These are phyloP conservation scores for Amaranthus palmeri DNA, from an alignment of 148 eudicot genomes.

Conservation along the genomic window DNA sequence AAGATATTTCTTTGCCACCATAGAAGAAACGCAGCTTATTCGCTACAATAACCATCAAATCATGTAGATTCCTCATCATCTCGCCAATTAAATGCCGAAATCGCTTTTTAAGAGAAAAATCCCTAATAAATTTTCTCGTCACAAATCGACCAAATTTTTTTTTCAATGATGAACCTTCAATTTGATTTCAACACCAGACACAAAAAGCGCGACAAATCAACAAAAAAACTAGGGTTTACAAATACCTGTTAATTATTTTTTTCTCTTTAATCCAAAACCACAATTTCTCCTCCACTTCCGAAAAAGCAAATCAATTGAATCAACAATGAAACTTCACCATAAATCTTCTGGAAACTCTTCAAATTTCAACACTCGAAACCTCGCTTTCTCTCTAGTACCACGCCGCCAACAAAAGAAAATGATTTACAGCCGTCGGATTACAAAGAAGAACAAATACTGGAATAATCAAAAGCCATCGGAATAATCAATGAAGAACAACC, in stretches of 20 bases:
- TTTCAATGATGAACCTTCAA: background rate
- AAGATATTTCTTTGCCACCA: constrained; percentile 2
- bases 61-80: constrained; percentile 1
- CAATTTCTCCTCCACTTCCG: background rate
- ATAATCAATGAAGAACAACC: too few species aligned
- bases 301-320: background rate
- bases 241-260: constrained; percentile 9
- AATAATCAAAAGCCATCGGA: too few species aligned
- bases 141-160: background rate
- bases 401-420: background rate
- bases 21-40: background rate
- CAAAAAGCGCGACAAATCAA: constrained; percentile 14
- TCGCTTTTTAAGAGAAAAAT: background rate
- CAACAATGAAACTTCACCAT: background rate
- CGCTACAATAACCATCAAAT: background rate
- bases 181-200: constrained; percentile 4
- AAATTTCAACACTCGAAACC: background rate
- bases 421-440: background rate
- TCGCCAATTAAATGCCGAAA: background rate
- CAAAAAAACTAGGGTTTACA: constrained; percentile 16
- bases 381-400: background rate
- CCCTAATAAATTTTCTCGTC: background rate
- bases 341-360: background rate
- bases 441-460: too few species aligned
- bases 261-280: background rate